Percentiles rank a stretch among this genome's conserved stretches.
Evolutionary conservation across 2,329 filamentous ascomycete species (phyloP).

Genomic region (Fusarium mundagurra): DNA sequence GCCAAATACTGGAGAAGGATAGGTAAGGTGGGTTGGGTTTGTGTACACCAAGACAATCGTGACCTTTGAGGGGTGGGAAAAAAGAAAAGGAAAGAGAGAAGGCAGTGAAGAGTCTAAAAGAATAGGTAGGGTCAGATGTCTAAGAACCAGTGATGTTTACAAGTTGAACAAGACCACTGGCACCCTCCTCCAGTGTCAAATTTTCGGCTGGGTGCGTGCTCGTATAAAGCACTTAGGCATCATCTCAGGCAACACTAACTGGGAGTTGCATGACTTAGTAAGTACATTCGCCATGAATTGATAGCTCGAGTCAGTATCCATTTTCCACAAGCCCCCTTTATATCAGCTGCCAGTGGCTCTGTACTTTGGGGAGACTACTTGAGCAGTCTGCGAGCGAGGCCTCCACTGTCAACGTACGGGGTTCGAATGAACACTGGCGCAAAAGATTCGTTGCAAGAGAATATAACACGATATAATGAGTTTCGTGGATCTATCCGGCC

Average conservation of each 20-base stretch:
- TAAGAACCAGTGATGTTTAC: neutral
- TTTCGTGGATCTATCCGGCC: too few species aligned
- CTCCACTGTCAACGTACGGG: too few species aligned
- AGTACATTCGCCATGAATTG: neutral
- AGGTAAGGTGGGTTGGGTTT: neutral
- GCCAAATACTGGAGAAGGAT: neutral
- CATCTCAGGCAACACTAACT: neutral
- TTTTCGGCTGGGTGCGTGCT: neutral
- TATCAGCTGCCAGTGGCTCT: neutral
- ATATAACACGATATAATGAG: too few species aligned
- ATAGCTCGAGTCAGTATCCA: too few species aligned
- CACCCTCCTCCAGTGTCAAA: neutral
- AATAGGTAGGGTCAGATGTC: neutral
- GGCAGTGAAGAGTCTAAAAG: neutral
- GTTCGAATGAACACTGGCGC: too few species aligned
- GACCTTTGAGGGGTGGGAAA: neutral
- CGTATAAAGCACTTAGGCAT: neutral
- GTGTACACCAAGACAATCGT: neutral
- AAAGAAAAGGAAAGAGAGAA: neutral
- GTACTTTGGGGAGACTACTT: neutral
- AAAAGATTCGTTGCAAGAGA: too few species aligned
- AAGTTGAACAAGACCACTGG: neutral
- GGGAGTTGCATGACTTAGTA: neutral
- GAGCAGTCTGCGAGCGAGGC: too few species aligned
- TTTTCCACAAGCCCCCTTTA: neutral